Evolutionary conservation across 1,284 basidiomycete species (phyloP).

Genomic region (Leccinum fallax): DNA sequence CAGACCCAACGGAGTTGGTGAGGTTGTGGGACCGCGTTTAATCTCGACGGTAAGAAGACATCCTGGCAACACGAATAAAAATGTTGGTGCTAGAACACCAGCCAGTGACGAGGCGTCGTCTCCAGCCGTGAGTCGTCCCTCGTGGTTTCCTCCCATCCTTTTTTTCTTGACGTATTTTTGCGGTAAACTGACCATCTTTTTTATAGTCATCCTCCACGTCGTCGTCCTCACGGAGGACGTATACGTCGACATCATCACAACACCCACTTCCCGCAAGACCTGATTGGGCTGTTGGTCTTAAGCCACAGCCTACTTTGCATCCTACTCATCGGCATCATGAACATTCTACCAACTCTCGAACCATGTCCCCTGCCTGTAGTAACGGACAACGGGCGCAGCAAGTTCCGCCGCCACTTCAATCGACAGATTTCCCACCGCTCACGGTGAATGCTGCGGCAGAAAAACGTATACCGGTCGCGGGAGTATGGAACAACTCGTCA

Average conservation of each 20-base stretch:
- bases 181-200: conserved; percentile 6
- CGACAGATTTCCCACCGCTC: conserved; percentile 74
- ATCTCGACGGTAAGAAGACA: conserved; percentile 51
- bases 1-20: conserved; percentile 35
- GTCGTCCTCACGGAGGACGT: conserved; percentile 74
- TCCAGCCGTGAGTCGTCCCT: conserved; percentile 58
- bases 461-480: conserved; percentile 53
- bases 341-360: conserved; percentile 38
- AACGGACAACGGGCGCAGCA: conserved; percentile 40
- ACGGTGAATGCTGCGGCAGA: conserved; percentile 46
- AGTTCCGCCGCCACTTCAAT: conserved; percentile 49
- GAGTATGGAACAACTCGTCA: conserved; percentile 70
- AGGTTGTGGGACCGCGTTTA: conserved; percentile 65
- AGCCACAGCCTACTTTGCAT: conserved; percentile 66
- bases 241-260: conserved; percentile 70
- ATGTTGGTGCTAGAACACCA: conserved; percentile 59
- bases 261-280: conserved; percentile 79
- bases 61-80: conserved; percentile 52
- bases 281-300: conserved; percentile 83
- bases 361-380: conserved; percentile 43
- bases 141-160: conserved; percentile 11
- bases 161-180: not conserved
- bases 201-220: conserved; percentile 70
- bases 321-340: conserved; percentile 49
- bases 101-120: conserved; percentile 72